Conservation (phyloP, 441 rosid genomes). For the Isatis lusitanica region DNA sequence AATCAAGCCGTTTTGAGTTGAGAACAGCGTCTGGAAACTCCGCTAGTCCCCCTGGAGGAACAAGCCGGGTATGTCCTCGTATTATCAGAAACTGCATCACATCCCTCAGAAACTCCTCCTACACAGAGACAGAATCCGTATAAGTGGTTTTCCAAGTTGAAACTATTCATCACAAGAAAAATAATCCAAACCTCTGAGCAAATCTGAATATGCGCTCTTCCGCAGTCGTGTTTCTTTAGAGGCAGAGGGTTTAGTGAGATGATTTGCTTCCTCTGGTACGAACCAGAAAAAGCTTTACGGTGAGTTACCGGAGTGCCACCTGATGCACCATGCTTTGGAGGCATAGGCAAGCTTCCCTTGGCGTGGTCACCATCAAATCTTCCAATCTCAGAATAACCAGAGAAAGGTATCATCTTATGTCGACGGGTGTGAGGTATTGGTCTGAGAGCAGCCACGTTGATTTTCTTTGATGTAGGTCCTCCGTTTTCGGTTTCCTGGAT, state of each 20-base stretch:
- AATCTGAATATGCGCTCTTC: slow-evolving; percentile 88
- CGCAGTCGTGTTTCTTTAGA: slow-evolving; percentile 94
- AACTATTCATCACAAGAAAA: background rate
- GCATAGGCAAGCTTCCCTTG: slow-evolving; percentile 63
- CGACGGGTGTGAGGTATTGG: slow-evolving; percentile 83
- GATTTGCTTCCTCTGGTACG: slow-evolving; percentile 86
- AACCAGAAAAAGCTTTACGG: slow-evolving; percentile 75
- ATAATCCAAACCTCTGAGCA: slow-evolving; percentile 81
- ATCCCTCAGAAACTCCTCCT: slow-evolving; percentile 97
- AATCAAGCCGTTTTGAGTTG: slow-evolving; percentile 94
- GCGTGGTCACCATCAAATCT: slow-evolving; percentile 73
- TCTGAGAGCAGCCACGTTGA: slow-evolving; percentile 72
- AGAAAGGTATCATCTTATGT: slow-evolving; percentile 78
- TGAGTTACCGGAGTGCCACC: slow-evolving; percentile 56
- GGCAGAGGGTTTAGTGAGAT: slow-evolving; percentile 91
- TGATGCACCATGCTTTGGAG: slow-evolving; percentile 57
- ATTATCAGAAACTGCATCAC: slow-evolving; percentile 91
- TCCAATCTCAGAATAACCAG: slow-evolving; percentile 70
- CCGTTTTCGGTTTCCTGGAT: slow-evolving; percentile 53
- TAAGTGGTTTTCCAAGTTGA: background rate
- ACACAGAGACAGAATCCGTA: slow-evolving; percentile 24
- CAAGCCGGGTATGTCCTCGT: slow-evolving; percentile 92
- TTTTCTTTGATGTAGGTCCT: slow-evolving; percentile 46
- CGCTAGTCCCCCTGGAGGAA: slow-evolving; percentile 88
- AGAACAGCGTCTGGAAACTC: slow-evolving; percentile 98